These are phyloP conservation scores for Penicillium desertorum DNA, from an alignment of 495 filamentous ascomycete species.

Conservation along the genomic window DNA sequence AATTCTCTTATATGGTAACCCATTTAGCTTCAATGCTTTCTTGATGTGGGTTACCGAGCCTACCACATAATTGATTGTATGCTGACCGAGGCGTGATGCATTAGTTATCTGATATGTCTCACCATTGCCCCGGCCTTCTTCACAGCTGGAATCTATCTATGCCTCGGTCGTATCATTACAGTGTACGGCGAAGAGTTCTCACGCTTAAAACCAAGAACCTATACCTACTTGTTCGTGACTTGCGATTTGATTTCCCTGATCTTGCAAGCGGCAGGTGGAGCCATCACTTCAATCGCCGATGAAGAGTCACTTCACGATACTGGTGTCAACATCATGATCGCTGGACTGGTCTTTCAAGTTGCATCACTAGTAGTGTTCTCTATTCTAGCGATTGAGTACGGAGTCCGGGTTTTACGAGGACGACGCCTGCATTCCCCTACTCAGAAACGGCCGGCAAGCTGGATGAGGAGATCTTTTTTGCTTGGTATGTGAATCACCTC, in stretches of 20 bases:
- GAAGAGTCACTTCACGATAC: constrained; percentile 21
- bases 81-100: constrained; percentile 6
- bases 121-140: constrained; percentile 59
- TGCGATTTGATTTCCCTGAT: constrained; percentile 54
- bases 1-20: constrained; percentile 39
- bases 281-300: constrained; percentile 46
- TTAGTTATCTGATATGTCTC: constrained; percentile 49
- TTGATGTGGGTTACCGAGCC: constrained; percentile 34
- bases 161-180: constrained; percentile 52
- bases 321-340: constrained; percentile 56
- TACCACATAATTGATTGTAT: constrained; percentile 4
- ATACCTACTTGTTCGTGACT: constrained; percentile 53
- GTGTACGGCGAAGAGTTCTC: constrained; percentile 49
- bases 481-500: constrained; percentile 8
- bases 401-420: constrained; percentile 1
- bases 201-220: constrained; percentile 48
- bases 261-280: constrained; percentile 57
- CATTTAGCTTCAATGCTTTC: constrained; percentile 38
- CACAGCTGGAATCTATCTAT: constrained; percentile 56
- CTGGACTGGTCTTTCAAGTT: constrained; percentile 55
- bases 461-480: constrained; percentile 21
- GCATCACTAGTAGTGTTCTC: constrained; percentile 54
- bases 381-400: constrained; percentile 46
- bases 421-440: constrained; percentile 12
- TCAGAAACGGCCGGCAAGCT: constrained; percentile 5